Percentiles rank a stretch among this genome's conserved stretches.
These are phyloP conservation scores for Poa annua DNA, from an alignment of 176 grass and related monocot genomes.

Conservation along the genomic window DNA sequence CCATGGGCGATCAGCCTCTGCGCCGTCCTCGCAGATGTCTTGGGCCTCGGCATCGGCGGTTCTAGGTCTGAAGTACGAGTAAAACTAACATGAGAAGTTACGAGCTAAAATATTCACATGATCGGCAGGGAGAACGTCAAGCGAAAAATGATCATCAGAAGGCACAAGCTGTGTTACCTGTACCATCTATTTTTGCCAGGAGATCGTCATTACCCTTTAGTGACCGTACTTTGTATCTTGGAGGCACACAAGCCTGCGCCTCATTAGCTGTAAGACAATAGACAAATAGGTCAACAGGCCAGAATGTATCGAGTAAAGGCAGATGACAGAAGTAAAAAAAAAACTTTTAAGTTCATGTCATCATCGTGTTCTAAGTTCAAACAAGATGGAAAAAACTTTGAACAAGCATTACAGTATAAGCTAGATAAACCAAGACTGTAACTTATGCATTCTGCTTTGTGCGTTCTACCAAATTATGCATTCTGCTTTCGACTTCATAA, in stretches of 20 bases:
- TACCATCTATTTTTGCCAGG: slow-evolving; percentile 56
- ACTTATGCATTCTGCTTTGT: background rate
- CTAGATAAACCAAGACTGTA: background rate
- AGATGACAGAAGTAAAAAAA: slow-evolving; percentile 1
- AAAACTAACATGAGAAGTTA: background rate
- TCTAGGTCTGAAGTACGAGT: slow-evolving; percentile 64
- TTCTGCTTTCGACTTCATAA: background rate
- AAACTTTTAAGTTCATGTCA: background rate
- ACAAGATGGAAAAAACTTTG: background rate
- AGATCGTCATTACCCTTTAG: slow-evolving; percentile 67
- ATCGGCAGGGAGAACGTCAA: background rate
- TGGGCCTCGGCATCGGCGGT: slow-evolving; percentile 76
- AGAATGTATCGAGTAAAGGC: slow-evolving; percentile 25
- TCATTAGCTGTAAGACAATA: slow-evolving; percentile 53
- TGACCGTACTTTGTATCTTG: slow-evolving; percentile 64
- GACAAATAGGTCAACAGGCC: background rate
- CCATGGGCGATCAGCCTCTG: slow-evolving; percentile 84
- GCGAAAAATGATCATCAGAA: background rate
- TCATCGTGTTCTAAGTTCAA: background rate
- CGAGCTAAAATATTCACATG: background rate
- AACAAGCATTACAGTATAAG: background rate
- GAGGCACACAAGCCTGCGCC: slow-evolving; percentile 55
- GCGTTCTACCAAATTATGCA: background rate
- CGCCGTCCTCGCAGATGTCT: slow-evolving; percentile 78
- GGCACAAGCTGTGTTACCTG: slow-evolving; percentile 51